Evolutionary conservation across 306 rosid species (phyloP).

Genomic region (Rubus idaeus): DNA sequence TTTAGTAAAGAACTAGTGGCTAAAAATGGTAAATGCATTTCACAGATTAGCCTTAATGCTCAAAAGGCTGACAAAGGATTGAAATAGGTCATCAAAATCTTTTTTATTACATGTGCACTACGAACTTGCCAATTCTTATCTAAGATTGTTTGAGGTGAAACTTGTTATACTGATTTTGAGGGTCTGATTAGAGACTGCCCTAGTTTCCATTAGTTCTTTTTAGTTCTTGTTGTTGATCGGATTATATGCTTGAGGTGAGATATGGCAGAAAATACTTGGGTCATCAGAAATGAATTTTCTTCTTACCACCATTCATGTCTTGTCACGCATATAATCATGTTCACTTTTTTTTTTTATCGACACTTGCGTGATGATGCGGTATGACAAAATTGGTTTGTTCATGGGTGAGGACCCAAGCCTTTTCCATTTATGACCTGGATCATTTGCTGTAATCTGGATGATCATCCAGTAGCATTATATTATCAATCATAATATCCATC

Average conservation of each 20-base stretch:
- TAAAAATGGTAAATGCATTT: background rate
- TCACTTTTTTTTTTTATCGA: background rate
- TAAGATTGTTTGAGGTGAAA: background rate
- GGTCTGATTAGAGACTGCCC: background rate
- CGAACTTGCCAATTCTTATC: background rate
- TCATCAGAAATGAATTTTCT: too few relatives aligned
- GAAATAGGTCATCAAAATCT: background rate
- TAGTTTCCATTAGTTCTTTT: background rate
- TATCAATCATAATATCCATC: background rate
- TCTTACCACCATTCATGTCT: background rate
- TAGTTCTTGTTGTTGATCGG: background rate
- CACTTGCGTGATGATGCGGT: too few relatives aligned
- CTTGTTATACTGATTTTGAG: background rate
- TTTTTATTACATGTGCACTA: background rate
- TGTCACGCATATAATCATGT: background rate
- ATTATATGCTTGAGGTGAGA: background rate
- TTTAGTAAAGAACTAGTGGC: background rate
- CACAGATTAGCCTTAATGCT: background rate
- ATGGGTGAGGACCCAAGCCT: background rate
- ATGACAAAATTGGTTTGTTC: background rate
- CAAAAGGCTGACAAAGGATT: background rate
- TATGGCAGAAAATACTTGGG: background rate
- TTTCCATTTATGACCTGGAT: background rate
- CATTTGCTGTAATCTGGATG: background rate
- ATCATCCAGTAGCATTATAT: background rate